Evolutionary conservation across 1,284 basidiomycete species (phyloP), one percentile per base, ranked within the genome.

Genomic region (Meripilus lineatus): DNA sequence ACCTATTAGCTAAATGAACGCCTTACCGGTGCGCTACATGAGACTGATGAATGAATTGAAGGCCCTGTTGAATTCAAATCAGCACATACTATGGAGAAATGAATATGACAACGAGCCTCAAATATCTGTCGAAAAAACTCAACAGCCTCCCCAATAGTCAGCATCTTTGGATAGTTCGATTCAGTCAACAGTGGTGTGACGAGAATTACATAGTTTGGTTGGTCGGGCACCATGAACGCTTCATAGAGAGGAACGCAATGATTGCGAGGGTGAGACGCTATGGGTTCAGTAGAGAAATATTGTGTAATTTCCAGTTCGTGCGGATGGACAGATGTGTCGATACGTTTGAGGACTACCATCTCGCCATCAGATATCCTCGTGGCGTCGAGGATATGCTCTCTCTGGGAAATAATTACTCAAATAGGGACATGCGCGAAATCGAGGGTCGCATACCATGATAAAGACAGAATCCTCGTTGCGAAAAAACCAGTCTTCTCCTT

Each of bases 231-330:
- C 10, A 51, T 44, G 5, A 62, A 46, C 0, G 51, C 49, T 4
- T 62, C 63, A 21, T 54, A 45, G 3, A 61, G 35, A 1, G 51
- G 60, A 6, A 61, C 57, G 20, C 56, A 56, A 32, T 61, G 42
- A 26, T 44, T 44, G n/a, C 17, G 34, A 22, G 42, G 42, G 21
- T 44, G 34, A 5, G 42, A 44, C 10, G 20, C 20, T 14, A 26
- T n/a, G 8, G 40, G 38, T n/a, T 44, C 41, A 13, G n/a, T 14
- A 11, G 25, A 35, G 20, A 45, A 40, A 8, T 37, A 33, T 13
- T 13, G 41, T 0, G 40, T 39, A 13, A 57, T 51, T 10, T 47
- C 46, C 5, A 44, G 30, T 38, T 58, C 59, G 8, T 44, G 44
- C 1, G 53, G 50, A 33, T 45, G 47, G 3, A 23, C 22, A n/a